A percentile compares a stretch with the other conserved stretches of the same genome.
Evolutionary conservation across 371 early-diverging fungal species (phyloP).

Genomic region (Mucor irregularis): DNA sequence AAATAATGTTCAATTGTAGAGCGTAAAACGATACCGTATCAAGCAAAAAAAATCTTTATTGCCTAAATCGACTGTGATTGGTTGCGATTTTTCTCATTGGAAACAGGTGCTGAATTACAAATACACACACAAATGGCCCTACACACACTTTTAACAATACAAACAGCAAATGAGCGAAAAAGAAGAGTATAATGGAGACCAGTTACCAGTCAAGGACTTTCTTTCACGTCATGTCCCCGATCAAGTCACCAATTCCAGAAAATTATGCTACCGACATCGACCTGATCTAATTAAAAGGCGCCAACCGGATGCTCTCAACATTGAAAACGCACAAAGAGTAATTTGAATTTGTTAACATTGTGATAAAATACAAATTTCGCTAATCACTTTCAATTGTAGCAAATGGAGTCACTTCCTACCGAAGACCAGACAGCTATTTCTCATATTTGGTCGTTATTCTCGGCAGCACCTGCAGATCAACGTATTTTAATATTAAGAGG

Average conservation of each 20-base stretch:
- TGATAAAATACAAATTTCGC: neutral
- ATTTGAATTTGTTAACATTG: neutral
- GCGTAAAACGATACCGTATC: too few species aligned
- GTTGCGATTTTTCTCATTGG: too few species aligned
- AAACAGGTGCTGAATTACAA: too few species aligned
- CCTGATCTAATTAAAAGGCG: conserved; percentile 35
- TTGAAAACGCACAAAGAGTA: conserved; percentile 34
- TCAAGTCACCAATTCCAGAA: conserved; percentile 35
- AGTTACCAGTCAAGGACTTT: conserved; percentile 35
- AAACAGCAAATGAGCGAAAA: neutral
- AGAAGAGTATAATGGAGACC: too few species aligned
- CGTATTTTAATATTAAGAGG: conserved; percentile 65
- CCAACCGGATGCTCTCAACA: conserved; percentile 25
- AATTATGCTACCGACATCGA: conserved; percentile 38
- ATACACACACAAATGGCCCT: too few species aligned
- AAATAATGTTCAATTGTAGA: too few species aligned
- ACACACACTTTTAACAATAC: neutral
- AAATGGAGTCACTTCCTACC: conserved; percentile 42
- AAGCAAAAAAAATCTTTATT: too few species aligned
- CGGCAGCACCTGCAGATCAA: conserved; percentile 53
- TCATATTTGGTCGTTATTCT: conserved; percentile 57
- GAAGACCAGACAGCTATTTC: conserved; percentile 49
- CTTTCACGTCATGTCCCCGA: conserved; percentile 44
- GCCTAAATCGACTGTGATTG: too few species aligned
- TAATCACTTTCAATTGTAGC: conserved; percentile 11